Conservation (phyloP, 352 stramenopile genomes). For the Phytophthora palmivora region DNA sequence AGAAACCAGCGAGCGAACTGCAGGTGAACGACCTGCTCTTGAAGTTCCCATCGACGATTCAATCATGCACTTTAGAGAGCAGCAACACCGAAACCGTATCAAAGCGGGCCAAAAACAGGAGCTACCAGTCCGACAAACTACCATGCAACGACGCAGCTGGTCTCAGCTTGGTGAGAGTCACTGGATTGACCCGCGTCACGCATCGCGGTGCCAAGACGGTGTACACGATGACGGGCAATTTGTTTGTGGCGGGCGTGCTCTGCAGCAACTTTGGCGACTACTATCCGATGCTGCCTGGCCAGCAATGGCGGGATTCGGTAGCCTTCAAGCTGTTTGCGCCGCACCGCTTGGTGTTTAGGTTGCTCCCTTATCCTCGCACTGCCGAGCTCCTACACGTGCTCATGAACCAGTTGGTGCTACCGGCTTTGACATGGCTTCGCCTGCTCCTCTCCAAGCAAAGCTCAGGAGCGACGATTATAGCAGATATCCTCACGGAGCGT, state of each 20-base stretch:
- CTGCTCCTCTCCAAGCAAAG: slow-evolving; percentile 28
- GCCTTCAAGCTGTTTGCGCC: slow-evolving; percentile 56
- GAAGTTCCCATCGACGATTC: slow-evolving; percentile 23
- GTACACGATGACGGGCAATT: slow-evolving; percentile 71
- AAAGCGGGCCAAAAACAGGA: slow-evolving; percentile 22
- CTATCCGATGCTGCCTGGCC: slow-evolving; percentile 50
- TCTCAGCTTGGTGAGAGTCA: slow-evolving; percentile 32
- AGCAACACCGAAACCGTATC: slow-evolving; percentile 36
- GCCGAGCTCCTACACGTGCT: slow-evolving; percentile 45
- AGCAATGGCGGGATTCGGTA: slow-evolving; percentile 45
- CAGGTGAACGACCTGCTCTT: slow-evolving; percentile 57
- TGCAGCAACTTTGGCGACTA: slow-evolving; percentile 85
- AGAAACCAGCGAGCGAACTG: slow-evolving; percentile 62
- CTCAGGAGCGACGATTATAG: slow-evolving; percentile 12
- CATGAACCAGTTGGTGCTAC: slow-evolving; percentile 61
- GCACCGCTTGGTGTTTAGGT: slow-evolving; percentile 58
- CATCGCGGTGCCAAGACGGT: slow-evolving; percentile 54
- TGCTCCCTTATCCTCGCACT: slow-evolving; percentile 55
- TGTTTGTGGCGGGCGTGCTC: slow-evolving; percentile 72
- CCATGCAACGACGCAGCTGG: slow-evolving; percentile 7
- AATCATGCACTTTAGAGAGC: slow-evolving; percentile 14
- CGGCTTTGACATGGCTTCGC: slow-evolving; percentile 39
- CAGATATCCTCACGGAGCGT: slow-evolving; percentile 5
- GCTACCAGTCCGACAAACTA: slow-evolving; percentile 3
- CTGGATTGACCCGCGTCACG: slow-evolving; percentile 30